Evolutionary conservation across 331 rosid species (phyloP).

Genomic region (Cucumis variabilis): DNA sequence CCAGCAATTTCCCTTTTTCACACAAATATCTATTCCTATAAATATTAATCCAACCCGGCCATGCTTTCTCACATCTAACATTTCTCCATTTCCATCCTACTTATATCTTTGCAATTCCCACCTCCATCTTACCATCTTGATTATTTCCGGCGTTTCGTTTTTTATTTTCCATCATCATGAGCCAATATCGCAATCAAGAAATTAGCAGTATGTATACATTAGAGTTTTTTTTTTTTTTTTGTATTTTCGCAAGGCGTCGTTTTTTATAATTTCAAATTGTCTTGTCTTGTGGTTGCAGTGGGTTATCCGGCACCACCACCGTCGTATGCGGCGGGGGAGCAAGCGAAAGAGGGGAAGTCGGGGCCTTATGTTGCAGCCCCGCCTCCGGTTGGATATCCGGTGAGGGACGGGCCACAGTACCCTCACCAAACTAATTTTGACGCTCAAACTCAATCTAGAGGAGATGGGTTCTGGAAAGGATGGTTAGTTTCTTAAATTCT

Average conservation of each 20-base stretch:
- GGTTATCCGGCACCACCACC: constrained; percentile 12
- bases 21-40: background rate
- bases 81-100: background rate
- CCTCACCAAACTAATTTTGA: constrained; percentile 6
- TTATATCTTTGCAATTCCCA: background rate
- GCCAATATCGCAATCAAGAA: background rate
- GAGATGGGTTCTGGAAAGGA: constrained; percentile 38
- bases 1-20: constrained; percentile 2
- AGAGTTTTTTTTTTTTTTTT: too few species aligned
- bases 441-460: constrained; percentile 13
- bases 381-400: constrained; percentile 35
- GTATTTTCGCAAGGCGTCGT: too few species aligned
- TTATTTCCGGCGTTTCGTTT: background rate
- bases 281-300: background rate
- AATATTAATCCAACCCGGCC: background rate
- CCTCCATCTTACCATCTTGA: background rate
- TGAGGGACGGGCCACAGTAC: constrained; percentile 13
- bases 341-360: background rate
- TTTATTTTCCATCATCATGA: background rate
- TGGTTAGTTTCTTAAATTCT: constrained; percentile 13
- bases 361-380: constrained; percentile 35
- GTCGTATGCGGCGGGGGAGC: constrained; percentile 22
- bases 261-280: background rate
- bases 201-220: background rate
- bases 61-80: background rate